These are phyloP conservation scores for Papiliotrema flavescens DNA, from an alignment of 1,284 basidiomycete species.

Conservation along the genomic window DNA sequence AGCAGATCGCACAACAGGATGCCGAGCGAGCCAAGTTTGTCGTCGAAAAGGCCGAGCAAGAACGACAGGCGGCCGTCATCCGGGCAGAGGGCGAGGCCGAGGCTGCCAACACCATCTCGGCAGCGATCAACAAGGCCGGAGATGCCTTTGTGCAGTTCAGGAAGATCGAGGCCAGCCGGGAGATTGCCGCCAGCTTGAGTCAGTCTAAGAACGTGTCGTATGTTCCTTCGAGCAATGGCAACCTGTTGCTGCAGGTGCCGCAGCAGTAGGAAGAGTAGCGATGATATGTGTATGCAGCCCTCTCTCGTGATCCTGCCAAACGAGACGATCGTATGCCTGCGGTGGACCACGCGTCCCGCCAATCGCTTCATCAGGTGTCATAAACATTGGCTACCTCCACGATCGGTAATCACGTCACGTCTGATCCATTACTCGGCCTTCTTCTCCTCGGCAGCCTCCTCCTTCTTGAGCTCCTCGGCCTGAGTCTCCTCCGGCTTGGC, in stretches of 20 bases:
- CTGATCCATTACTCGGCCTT: not conserved
- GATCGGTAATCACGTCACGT: not conserved
- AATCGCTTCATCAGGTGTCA: not conserved
- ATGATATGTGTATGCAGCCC: too few relatives aligned
- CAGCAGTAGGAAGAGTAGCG: not conserved
- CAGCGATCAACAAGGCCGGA: constrained; percentile 82
- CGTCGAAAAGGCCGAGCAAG: constrained; percentile 94
- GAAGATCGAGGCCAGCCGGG: constrained; percentile 97
- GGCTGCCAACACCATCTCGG: constrained; percentile 88
- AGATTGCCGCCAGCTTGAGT: constrained; percentile 68
- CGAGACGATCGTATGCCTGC: not conserved
- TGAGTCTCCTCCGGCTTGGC: constrained; percentile 1
- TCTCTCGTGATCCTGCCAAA: too few relatives aligned
- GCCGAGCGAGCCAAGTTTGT: constrained; percentile 98
- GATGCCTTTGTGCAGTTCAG: constrained; percentile 93
- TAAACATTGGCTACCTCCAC: not conserved
- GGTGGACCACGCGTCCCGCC: not conserved
- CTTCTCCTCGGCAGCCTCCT: constrained; percentile 25
- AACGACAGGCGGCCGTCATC: constrained; percentile 95
- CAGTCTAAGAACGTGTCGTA: constrained; percentile 81
- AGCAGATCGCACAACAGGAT: constrained; percentile 63
- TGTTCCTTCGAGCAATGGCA: constrained; percentile 73
- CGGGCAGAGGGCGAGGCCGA: constrained; percentile 98
- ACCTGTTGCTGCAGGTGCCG: constrained; percentile 80
- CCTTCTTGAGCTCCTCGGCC: constrained; percentile 19